These are phyloP conservation scores for Tricholoma flavovirens DNA, from an alignment of 768 basidiomycete species.

Conservation along the genomic window DNA sequence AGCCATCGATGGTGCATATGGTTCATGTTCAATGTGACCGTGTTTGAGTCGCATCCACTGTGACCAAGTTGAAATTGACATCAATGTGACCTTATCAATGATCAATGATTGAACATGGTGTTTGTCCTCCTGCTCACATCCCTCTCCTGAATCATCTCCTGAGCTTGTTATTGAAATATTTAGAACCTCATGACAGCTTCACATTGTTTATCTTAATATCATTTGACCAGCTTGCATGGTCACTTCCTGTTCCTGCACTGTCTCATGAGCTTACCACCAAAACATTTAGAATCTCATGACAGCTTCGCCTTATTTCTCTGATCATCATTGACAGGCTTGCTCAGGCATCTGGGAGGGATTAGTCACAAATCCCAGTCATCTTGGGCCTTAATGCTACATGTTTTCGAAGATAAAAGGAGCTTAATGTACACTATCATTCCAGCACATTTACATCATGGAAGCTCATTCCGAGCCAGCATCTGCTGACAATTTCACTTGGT, in stretches of 20 bases:
- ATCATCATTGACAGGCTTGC: neutral
- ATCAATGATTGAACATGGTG: neutral
- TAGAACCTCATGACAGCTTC: too few relatives aligned
- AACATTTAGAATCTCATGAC: neutral
- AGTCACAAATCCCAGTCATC: neutral
- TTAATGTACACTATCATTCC: neutral
- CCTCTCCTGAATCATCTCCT: neutral
- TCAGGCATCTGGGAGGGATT: neutral
- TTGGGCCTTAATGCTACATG: neutral
- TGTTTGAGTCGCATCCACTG: too few relatives aligned
- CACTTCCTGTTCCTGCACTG: too few relatives aligned
- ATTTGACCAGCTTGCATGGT: too few relatives aligned
- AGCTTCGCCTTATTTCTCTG: neutral
- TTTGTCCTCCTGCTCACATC: neutral
- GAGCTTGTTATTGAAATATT: neutral
- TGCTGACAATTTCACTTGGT: neutral
- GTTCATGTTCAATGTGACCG: too few relatives aligned
- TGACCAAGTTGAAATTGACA: too few relatives aligned
- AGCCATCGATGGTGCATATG: neutral
- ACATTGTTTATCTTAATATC: too few relatives aligned
- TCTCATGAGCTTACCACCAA: too few relatives aligned
- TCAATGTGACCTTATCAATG: too few relatives aligned
- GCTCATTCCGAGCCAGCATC: neutral
- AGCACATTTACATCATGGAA: neutral
- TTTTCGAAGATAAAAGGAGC: neutral